Base-by-base conservation (phyloP, 2,329 filamentous ascomycete genomes). In the Stromatinia cepivora region DNA sequence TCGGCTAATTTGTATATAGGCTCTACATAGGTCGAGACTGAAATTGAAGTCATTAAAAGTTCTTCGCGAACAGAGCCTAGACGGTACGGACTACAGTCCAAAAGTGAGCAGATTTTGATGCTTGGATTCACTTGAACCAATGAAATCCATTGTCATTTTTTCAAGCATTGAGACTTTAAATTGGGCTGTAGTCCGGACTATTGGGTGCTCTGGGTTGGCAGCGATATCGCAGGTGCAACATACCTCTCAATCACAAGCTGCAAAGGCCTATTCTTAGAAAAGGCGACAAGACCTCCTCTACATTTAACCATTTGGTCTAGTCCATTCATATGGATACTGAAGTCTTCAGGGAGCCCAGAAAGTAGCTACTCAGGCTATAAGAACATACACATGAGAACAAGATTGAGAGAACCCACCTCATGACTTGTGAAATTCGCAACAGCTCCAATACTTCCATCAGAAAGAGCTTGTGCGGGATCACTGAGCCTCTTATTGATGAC, bases 1-100 rank as follows among this genome's bases (percentile, higher is more conserved):
- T 11, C 52, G 22, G 20, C 45, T 42, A n/a, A 66, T 9, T 66
- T 28, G 17, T 66, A 66, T 57, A 25, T 66, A 57, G 28, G 64
- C 36, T 48, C 64, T 57, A 39, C 52, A 66, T 48, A 66, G 31
- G 28, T 66, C 64, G 28, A 66, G 64, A 57, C 52, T 66, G 42
- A 42, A 42, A 58, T 5, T 17, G 13, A 11, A 25, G 36, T 45
- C 13, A 58, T 45, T 25, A 15, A 34, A 28, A 20, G 34, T 39
- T 9, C 28, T 53, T 53, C 1, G 13, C 50, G 25, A 7, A 42
- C 39, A 42, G 39, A 42, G 39, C 15, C 6, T 42, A 17, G 15
- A 15, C 39, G 15, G 15, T 17, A 15, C 5, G 39, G 39, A 42
- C 39, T 42, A 42, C 15, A 42, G 39, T 15, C 17, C 17, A 42